phyloP scores from a whole-genome alignment of 2,329 filamentous ascomycete species.

The Teratosphaeria zuluensis region DNA sequence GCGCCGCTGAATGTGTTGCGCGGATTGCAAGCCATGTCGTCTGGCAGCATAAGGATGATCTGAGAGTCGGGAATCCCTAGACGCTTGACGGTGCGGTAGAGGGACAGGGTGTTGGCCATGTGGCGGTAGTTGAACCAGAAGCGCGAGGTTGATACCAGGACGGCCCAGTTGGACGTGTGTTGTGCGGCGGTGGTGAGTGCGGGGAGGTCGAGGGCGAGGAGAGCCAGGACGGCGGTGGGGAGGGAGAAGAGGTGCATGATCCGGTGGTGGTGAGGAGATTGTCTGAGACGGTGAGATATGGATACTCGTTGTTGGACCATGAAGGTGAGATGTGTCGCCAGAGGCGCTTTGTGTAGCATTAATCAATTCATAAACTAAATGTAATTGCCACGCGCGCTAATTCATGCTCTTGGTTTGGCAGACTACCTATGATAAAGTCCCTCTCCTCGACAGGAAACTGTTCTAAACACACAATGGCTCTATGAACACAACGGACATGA shows the following conservation, averaged over 20 bases:
- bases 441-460: too few relatives aligned
- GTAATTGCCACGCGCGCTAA: too few relatives aligned
- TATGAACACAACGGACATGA: too few relatives aligned
- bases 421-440: too few relatives aligned
- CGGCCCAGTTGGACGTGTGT: conserved; percentile 98
- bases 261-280: background rate
- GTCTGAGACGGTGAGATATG: background rate
- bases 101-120: conserved; percentile 90
- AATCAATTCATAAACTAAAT: too few relatives aligned
- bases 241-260: conserved; percentile 19
- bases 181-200: conserved; percentile 46
- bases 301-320: too few relatives aligned
- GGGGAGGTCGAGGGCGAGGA: conserved; percentile 10
- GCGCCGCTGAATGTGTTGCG: conserved; percentile 96
- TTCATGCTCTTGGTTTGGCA: too few relatives aligned
- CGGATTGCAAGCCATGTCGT: conserved; percentile 99
- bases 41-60: conserved; percentile 99
- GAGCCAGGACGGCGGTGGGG: conserved; percentile 17
- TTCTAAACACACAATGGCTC: too few relatives aligned
- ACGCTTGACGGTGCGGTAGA: conserved; percentile 96
- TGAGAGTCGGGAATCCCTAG: conserved; percentile 96
- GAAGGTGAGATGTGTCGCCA: too few relatives aligned
- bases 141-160: conserved; percentile 93
- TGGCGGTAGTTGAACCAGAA: conserved; percentile 99
- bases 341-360: too few relatives aligned